Conservation (phyloP, 1,139 yeast species). For the Nakaseomyces glabratus region DNA sequence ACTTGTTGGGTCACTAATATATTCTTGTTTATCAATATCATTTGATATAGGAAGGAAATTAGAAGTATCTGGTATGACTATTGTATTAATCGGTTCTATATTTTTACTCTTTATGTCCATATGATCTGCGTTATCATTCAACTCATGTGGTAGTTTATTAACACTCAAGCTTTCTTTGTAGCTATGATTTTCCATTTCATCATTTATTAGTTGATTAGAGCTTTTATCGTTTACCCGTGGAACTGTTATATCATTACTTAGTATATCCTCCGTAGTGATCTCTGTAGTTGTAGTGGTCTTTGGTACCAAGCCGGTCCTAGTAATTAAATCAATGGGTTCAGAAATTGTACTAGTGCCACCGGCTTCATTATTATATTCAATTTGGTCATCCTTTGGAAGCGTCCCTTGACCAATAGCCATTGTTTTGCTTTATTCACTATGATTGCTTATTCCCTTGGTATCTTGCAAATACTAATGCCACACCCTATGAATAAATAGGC, state of each 20-base stretch:
- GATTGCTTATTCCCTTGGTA: no score
- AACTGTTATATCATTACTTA: conserved; percentile 6
- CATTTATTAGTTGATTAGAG: neutral
- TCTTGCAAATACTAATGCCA: no score
- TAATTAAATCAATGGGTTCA: conserved; percentile 1
- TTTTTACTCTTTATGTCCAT: neutral
- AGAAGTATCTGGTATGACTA: conserved; percentile 4
- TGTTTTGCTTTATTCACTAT: no score
- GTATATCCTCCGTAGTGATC: conserved; percentile 1
- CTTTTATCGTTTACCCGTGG: neutral
- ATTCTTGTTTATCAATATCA: no score
- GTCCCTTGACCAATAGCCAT: no score
- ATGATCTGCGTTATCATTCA: neutral
- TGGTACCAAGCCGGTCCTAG: conserved; percentile 1
- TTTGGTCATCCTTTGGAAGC: no score
- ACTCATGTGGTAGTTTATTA: neutral
- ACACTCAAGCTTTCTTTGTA: neutral
- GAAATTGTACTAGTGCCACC: no score
- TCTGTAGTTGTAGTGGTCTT: conserved; percentile 4
- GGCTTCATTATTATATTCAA: no score
- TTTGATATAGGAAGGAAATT: conserved; percentile 6
- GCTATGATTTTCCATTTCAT: neutral
- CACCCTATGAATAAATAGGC: no score
- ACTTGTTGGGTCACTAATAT: no score
- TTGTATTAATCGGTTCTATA: conserved; percentile 1